These are phyloP conservation scores for Bipolaris sorokiniana DNA, from an alignment of 2,329 filamentous ascomycete genomes.

Conservation along the genomic window DNA sequence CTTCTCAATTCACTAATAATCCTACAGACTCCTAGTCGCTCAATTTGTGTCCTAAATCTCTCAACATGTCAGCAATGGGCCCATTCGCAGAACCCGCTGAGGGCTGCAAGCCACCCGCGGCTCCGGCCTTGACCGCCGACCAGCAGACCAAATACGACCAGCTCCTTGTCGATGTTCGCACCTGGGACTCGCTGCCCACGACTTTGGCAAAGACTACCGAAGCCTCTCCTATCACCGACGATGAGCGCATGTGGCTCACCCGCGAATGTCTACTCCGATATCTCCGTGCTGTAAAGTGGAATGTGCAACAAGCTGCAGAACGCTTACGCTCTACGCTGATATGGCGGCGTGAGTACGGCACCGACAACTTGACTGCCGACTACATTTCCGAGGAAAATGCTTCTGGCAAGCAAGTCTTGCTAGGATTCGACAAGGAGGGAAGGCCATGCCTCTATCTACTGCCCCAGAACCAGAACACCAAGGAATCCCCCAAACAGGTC, in stretches of 20 bases:
- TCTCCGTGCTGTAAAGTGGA: conserved; percentile 89
- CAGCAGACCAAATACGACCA: conserved; percentile 82
- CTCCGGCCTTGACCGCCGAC: conserved; percentile 70
- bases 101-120: conserved; percentile 62
- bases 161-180: conserved; percentile 72
- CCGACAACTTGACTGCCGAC: conserved; percentile 75
- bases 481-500: conserved; percentile 82
- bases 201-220: conserved; percentile 64
- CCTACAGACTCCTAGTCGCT: not conserved
- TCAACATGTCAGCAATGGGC: conserved; percentile 39
- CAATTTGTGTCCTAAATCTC: not conserved
- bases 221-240: conserved; percentile 71
- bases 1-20: not conserved
- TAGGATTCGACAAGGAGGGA: conserved; percentile 84
- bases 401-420: conserved; percentile 90
- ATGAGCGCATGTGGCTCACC: conserved; percentile 88
- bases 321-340: conserved; percentile 80
- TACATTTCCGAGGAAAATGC: conserved; percentile 94
- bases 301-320: conserved; percentile 73
- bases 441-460: conserved; percentile 91
- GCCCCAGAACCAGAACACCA: conserved; percentile 91
- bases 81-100: conserved; percentile 50
- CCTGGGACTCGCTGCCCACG: conserved; percentile 73
- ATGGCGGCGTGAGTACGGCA: conserved; percentile 90
- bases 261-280: conserved; percentile 92